These are phyloP conservation scores for Penicillium sp. DNA, from an alignment of 2,329 filamentous ascomycete genomes.

Conservation along the genomic window DNA sequence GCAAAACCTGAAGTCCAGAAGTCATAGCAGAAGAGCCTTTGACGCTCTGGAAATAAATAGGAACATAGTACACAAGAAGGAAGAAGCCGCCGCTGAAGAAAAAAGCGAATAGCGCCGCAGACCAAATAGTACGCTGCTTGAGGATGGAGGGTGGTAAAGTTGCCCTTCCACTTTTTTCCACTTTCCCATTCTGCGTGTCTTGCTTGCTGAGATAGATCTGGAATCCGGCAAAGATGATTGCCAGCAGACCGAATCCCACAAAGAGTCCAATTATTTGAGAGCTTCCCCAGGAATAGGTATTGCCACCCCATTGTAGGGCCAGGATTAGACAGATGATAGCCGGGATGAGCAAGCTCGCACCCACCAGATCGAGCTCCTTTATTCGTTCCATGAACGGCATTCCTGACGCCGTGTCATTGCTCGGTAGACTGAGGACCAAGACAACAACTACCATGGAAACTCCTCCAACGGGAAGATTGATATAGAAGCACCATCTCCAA, in stretches of 20 bases:
- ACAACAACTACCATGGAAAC: slow-evolving; percentile 48
- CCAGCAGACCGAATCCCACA: not conserved
- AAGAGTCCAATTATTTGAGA: not conserved
- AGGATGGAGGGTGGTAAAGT: slow-evolving; percentile 21
- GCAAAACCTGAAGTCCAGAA: slow-evolving; percentile 29
- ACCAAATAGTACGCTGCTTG: slow-evolving; percentile 19
- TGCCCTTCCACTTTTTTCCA: slow-evolving; percentile 22
- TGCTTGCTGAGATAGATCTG: slow-evolving; percentile 51
- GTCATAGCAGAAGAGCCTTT: slow-evolving; percentile 14
- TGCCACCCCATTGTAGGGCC: not conserved
- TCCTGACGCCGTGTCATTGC: slow-evolving; percentile 5
- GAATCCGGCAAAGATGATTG: slow-evolving; percentile 8
- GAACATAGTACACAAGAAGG: slow-evolving; percentile 3
- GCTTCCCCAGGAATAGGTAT: not conserved
- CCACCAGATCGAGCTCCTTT: slow-evolving; percentile 41
- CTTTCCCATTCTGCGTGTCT: slow-evolving; percentile 52
- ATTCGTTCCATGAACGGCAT: slow-evolving; percentile 23
- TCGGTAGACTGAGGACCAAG: slow-evolving; percentile 49
- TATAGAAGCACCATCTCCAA: slow-evolving; percentile 46
- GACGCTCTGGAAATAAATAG: not conserved
- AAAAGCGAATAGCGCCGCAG: slow-evolving; percentile 29
- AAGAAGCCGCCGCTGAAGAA: slow-evolving; percentile 7
- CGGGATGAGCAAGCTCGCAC: slow-evolving; percentile 34
- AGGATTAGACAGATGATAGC: slow-evolving; percentile 19
- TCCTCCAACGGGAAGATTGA: slow-evolving; percentile 46